Conservation (phyloP, 345 rosid species). For the Hypericum perforatum region DNA sequence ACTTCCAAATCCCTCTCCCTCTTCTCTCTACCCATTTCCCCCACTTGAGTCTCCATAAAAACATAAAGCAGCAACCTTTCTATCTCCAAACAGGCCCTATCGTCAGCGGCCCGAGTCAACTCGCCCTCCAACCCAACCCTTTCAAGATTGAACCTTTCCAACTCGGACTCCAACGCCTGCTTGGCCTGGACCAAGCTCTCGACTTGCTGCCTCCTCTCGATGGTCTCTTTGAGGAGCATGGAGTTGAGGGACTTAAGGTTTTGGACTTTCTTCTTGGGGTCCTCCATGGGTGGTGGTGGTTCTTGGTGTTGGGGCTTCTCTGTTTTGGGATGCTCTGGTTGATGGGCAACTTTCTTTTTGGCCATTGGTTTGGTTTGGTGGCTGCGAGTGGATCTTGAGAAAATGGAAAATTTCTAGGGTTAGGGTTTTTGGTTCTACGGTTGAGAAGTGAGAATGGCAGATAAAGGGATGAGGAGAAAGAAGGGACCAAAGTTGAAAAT, state of each 20-base stretch:
- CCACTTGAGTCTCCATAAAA: slow-evolving; percentile 31
- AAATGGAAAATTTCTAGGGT: slow-evolving; percentile 5
- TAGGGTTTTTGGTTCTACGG: slow-evolving; percentile 34
- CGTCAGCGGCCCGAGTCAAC: slow-evolving; percentile 29
- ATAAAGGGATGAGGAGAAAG: too few relatives aligned
- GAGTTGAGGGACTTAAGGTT: slow-evolving; percentile 49
- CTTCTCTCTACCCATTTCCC: slow-evolving; percentile 31
- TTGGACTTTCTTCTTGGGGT: slow-evolving; percentile 33
- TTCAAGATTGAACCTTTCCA: slow-evolving; percentile 21
- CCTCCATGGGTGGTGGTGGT: slow-evolving; percentile 24
- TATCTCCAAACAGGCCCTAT: slow-evolving; percentile 31
- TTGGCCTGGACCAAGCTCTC: slow-evolving; percentile 34
- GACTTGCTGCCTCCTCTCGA: slow-evolving; percentile 40
- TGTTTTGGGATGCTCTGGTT: slow-evolving; percentile 8
- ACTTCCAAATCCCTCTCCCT: slow-evolving; percentile 28
- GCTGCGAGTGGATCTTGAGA: slow-evolving; percentile 3
- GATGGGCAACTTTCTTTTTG: slow-evolving; percentile 33
- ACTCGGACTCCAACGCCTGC: slow-evolving; percentile 34
- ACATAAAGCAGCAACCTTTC: slow-evolving; percentile 28
- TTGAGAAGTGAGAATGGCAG: slow-evolving; percentile 13
- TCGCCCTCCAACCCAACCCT: slow-evolving; percentile 23
- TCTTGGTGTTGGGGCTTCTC: slow-evolving; percentile 9
- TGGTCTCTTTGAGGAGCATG: slow-evolving; percentile 43
- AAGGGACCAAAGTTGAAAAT: too few relatives aligned
- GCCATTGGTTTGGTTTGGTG: slow-evolving; percentile 26